Evolutionary conservation across 78 protist species (phyloP), one percentile per base, ranked within the genome.

Genomic region (Anaeramoeba flamelloides): DNA sequence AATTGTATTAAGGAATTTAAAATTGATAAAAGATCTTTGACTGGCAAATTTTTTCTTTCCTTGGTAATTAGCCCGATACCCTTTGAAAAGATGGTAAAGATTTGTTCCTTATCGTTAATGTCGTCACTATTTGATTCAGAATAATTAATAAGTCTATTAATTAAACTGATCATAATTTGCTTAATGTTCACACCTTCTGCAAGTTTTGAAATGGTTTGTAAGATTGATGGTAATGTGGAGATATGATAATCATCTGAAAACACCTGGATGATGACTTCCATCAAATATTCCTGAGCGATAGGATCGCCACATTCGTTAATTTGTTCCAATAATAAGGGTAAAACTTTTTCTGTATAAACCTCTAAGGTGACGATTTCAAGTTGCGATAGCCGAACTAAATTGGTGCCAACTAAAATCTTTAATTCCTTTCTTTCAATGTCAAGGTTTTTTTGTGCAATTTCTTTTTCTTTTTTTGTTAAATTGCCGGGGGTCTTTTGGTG

Each of bases 201-300:
- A 12, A 95, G 82, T 76, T 87, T 77, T 2, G 86, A 81, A 77
- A 89, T 85, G 22, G 90, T 40, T n/a, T 74, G 40, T 65, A 94
- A 86, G 40, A 93, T 75, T 1, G 33, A 34, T 38, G 79, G 83
- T 33, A 96, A 88, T 8, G 98, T 92, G 4, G 38, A 82, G 1
- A 93, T 87, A 83, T 96, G 99, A 85, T 85, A 94, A 74, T 93
- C 97, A 79, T 90, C 95, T 2, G 98, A 96, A 90, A 96, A 96
- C 38, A 89, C 93, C 85, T 92, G 96, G 41, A 90, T 88, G 74
- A 96, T 74, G 77, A 88, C 83, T 77, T 95, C 98, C 93, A 92
- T 90, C 36, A 96, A 87, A 83, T 93, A 96, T 87, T 91, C 89
- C 87, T 96, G 99, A n/a, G 97, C 97, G 37, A 94, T 86, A n/a